Evolutionary conservation across 2,329 filamentous ascomycete species (phyloP), one percentile per base, ranked within the genome.

Genomic region (Gnomoniopsis smithogilvyi): DNA sequence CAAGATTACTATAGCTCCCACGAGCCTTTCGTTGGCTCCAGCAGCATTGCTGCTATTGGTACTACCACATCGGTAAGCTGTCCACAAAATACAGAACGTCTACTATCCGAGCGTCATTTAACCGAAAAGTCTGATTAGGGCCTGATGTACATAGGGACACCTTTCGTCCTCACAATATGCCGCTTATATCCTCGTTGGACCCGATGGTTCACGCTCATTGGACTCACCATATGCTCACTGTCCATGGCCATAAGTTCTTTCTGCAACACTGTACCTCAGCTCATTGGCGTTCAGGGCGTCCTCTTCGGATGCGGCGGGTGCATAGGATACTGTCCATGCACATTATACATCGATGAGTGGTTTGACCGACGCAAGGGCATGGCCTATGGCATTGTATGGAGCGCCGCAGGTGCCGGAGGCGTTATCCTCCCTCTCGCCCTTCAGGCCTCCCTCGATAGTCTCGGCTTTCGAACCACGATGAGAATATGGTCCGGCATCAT

Each of bases 1-100:
- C 86, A 90, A 64, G 79, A 87, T 52, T 87, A 89, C 69, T 91
- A 91, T 69, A 80, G 76, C 43, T 80, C 75, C 1, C 78, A 86
- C 60, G 77, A 78, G 6, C 80, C 83, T 1, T 90, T 90, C 56
- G 71, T 73, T 3, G 78, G 78, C 2, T 77, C 78, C 0, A 74
- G 76, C 24, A 74, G 78, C 45, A 83, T 89, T 52, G 79, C 86
- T 36, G 75, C 84, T 12, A 84, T 91, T 56, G 24, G 36, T 22
- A 51, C 47, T 17, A 50, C 46, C 22, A 56, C 47, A 3, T 50
- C 54, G n/a, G 47, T 50, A 33, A 6, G 6, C 19, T 17, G 14
- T 30, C n/a, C 12, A 6, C 15, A 41, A 15, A 3, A 15, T 12
- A n/a, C 3, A n/a, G 14, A n/a, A 3, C 38, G 12, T 41, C 38